phyloP scores from a whole-genome alignment of 139 green algal species.

The Chlamydomonas sp. region DNA sequence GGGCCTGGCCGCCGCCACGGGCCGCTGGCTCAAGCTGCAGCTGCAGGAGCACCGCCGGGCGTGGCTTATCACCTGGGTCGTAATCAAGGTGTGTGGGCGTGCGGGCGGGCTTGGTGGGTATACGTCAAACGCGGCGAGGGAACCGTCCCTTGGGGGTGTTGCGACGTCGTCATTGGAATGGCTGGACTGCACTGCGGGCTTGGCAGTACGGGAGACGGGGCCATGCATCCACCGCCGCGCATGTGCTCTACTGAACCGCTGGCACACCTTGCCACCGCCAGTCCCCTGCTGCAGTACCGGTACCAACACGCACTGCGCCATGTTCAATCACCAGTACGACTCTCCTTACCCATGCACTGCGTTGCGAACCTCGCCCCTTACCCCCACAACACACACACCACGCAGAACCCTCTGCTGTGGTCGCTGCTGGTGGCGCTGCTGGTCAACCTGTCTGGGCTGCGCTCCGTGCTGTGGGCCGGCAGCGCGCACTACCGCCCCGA shows the following conservation, averaged over 20 bases:
- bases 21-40: neutral
- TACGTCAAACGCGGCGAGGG: no score
- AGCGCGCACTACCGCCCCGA: neutral
- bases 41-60: neutral
- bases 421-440: slow-evolving; percentile 41
- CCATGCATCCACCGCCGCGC: no score
- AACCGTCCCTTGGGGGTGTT: neutral
- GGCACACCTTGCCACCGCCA: no score
- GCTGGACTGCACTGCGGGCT: no score
- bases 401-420: slow-evolving; percentile 52
- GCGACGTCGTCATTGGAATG: no score
- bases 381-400: neutral
- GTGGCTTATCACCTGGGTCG: slow-evolving; percentile 6
- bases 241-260: no score
- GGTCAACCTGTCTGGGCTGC: slow-evolving; percentile 33
- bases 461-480: neutral
- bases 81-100: slow-evolving; percentile 1
- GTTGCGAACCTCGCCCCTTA: neutral
- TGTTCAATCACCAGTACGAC: neutral
- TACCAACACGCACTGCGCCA: no score
- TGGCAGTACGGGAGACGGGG: no score
- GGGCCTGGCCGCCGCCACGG: neutral
- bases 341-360: neutral
- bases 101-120: no score
- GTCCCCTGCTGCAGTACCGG: no score